Evolutionary conservation across 257 asterid genomes (phyloP).

Genomic region (Linderniella brevidens): DNA sequence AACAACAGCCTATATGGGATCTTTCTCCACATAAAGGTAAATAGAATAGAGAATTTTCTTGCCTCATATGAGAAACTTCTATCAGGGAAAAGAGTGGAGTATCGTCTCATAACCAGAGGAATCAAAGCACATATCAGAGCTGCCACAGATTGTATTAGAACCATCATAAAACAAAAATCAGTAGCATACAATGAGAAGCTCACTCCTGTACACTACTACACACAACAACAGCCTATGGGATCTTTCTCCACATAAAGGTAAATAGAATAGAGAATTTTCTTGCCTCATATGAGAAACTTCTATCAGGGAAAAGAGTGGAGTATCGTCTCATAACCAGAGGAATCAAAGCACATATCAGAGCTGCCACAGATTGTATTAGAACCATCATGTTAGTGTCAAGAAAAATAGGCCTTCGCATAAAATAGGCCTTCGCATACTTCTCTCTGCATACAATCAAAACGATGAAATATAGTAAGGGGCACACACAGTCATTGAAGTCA

Average conservation of each 20-base stretch:
- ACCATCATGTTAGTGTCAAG: slow-evolving; percentile 11
- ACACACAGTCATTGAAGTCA: slow-evolving; percentile 62
- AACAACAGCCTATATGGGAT: too few relatives aligned
- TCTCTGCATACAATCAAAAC: not conserved
- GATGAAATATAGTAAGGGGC: slow-evolving; percentile 12
- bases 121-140: slow-evolving; percentile 75
- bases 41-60: slow-evolving; percentile 6
- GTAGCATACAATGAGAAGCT: too few relatives aligned
- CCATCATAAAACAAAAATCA: not conserved
- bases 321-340: slow-evolving; percentile 74
- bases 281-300: slow-evolving; percentile 64
- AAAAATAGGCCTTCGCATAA: slow-evolving; percentile 8
- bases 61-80: slow-evolving; percentile 67
- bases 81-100: slow-evolving; percentile 74
- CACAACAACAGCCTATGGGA: too few relatives aligned
- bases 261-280: slow-evolving; percentile 2
- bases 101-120: slow-evolving; percentile 73
- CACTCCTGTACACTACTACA: too few relatives aligned
- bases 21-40: too few relatives aligned
- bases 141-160: slow-evolving; percentile 22
- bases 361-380: slow-evolving; percentile 28
- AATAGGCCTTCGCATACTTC: slow-evolving; percentile 7
- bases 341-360: slow-evolving; percentile 68
- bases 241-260: too few relatives aligned
- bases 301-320: slow-evolving; percentile 77